Base-by-base conservation (phyloP, 257 asterid genomes). In the Petunia secreta region DNA sequence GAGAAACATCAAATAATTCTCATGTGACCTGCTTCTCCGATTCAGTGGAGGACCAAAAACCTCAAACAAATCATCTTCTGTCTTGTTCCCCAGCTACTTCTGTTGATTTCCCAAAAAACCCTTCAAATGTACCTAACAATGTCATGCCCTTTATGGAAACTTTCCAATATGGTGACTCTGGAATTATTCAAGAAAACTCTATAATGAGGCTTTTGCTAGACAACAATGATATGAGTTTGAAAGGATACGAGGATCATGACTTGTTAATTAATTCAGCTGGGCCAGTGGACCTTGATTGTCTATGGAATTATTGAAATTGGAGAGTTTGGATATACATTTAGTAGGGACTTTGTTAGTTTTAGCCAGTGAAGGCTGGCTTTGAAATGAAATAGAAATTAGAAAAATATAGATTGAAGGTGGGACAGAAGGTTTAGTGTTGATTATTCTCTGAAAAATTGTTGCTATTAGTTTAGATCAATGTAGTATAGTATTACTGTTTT, bases 11-110 rank as follows among this genome's bases (percentile, higher is more conserved):
- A 25, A 5, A 37, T 43, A 41, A 48, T 40, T 81, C 91, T 14
- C 77, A 88, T 53, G 90, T 86, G 86, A 80, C 93, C 84, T 87
- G 90, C 87, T 91, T 90, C 94, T 91, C 97, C 85, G 84, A 81
- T 25, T 73, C 52, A 37, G 77, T 44, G 79, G 91, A 86, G 59
- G 88, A 87, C n/a, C 77, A 75, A 38, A 84, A 81, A 43, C 83
- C 74, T 2, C 89, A 46, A 40, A 79, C 71, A 4, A 34, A 60
- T n/a, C 84, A 81, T 6, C 84, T 13, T 76, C 82, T 67, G 78
- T 62, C 80, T 36, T 59, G 71, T 57, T 76, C 87, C 76, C 82
- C 86, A 11, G 65, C 82, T 69, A 77, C 87, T 15, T 75, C 88
- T 13, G 85, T 64, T 40, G 85, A 73, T 3, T 78, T 84, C 63